Base-by-base conservation (phyloP, 371 early-diverging fungal species). In the Mortierella sp. region DNA sequence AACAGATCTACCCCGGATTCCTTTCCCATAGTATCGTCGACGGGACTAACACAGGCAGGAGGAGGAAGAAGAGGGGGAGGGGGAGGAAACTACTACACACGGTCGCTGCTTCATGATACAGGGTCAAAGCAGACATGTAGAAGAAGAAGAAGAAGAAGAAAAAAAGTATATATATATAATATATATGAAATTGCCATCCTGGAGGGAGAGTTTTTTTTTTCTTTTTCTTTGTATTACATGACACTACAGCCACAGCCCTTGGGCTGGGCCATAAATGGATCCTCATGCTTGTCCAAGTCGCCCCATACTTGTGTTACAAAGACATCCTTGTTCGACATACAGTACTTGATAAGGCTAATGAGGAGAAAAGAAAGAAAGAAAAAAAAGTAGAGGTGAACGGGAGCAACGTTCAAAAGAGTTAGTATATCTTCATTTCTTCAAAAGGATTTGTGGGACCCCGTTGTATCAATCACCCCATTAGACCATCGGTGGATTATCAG, bases 271-370 rank as follows among this genome's bases (percentile, higher is more conserved):
- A 87, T 90, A 82, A 90, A 95, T n/a, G 94, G 94, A 75, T 95
- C 94, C 59, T 94, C 91, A 57, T 87, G 85, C 45, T 81, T 82
- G 74, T 90, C 90, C 44, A 89, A 75, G 21, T 91, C 88, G 11
- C 96, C 96, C 96, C 95, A 95, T 29, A 94, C 87, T 11, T 92
- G 93, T 26, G 94, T 94, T 70, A 95, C 82, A 58, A 95, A 84
- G 50, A 85, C 87, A 75, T 95, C 96, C 57, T 79, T 77, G 60
- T 84, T 87, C 19, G 62, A 55, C 65, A 83, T 84, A 62, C 90
- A 90, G 66, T 86, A 85, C 43, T 84, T 72, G 58, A 89, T 84
- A 30, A 89, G 68, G 52, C 89, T 90, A 68, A 4, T 52, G n/a
- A 19, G 45, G 12, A 56, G 16, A 23, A 46, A 28, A 46, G 16